These are phyloP conservation scores for Aspergillus thermomutatus DNA, from an alignment of 2,329 filamentous ascomycete genomes.

Conservation along the genomic window DNA sequence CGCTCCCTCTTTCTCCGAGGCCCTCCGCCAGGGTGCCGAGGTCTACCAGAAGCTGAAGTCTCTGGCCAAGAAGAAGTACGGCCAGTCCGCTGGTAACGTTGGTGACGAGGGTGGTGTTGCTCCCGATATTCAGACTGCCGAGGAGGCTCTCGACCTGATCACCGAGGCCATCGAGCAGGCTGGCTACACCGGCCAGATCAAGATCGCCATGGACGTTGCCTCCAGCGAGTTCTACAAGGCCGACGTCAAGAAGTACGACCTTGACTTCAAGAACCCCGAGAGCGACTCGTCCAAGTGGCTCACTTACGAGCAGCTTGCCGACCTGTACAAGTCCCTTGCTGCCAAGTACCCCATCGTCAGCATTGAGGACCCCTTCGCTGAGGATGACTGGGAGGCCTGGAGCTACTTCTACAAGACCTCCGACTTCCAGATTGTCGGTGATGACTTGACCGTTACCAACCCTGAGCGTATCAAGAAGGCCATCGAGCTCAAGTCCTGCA, in stretches of 20 bases:
- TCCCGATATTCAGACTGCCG: constrained; percentile 94
- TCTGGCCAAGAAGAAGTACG: constrained; percentile 99
- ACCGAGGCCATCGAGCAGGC: constrained; percentile 89
- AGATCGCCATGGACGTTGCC: constrained; percentile 98
- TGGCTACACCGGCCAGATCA: constrained; percentile 92
- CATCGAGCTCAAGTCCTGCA: constrained; percentile 98
- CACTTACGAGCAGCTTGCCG: constrained; percentile 95
- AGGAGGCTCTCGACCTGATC: constrained; percentile 97
- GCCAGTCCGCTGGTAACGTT: constrained; percentile 97
- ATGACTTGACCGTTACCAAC: constrained; percentile 99
- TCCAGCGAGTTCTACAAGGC: constrained; percentile 99
- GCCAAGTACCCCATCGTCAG: constrained; percentile 98
- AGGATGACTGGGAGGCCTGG: constrained; percentile 99
- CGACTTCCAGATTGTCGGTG: constrained; percentile 96
- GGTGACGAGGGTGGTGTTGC: constrained; percentile 99
- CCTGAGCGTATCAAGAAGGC: constrained; percentile 99
- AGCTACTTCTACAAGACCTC: constrained; percentile 99
- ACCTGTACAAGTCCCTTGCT: constrained; percentile 80
- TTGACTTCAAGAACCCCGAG: constrained; percentile 99
- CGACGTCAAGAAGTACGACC: constrained; percentile 98
- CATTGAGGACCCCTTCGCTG: constrained; percentile 98
- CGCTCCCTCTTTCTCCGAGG: constrained; percentile 90
- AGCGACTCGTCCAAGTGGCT: constrained; percentile 96
- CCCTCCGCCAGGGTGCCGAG: constrained; percentile 91
- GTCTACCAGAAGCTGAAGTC: constrained; percentile 98